A percentile compares a stretch with the other conserved stretches of the same genome.
These are phyloP conservation scores for Naganishia friedmannii DNA, from an alignment of 768 basidiomycete species.

Conservation along the genomic window DNA sequence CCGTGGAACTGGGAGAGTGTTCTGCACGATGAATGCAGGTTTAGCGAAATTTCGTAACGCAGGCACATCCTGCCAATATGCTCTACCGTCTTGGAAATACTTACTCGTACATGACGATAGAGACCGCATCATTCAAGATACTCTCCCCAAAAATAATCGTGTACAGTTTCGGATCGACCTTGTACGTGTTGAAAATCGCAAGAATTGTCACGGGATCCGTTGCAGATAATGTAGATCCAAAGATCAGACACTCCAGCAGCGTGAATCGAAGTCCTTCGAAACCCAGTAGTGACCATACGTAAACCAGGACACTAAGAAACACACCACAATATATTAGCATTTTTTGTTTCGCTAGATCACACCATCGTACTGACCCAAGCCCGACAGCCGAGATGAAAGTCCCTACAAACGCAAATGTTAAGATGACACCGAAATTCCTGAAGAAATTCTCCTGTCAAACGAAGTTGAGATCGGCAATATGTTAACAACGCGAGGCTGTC, in stretches of 20 bases:
- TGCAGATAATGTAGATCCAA: constrained; percentile 93
- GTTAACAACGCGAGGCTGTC: neutral
- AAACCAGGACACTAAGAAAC: constrained; percentile 72
- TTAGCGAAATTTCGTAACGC: neutral
- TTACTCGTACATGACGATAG: constrained; percentile 99
- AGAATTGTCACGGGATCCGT: constrained; percentile 98
- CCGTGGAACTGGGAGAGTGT: constrained; percentile 90
- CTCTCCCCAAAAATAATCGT: constrained; percentile 96
- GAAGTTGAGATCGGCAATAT: neutral
- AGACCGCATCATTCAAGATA: constrained; percentile 95
- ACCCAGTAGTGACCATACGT: constrained; percentile 88
- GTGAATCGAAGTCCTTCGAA: constrained; percentile 82
- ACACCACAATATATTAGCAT: neutral
- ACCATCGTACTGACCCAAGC: constrained; percentile 69
- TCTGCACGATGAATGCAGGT: constrained; percentile 54
- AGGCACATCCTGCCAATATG: no score
- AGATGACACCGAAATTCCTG: constrained; percentile 93
- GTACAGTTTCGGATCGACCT: constrained; percentile 97
- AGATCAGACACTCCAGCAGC: constrained; percentile 87
- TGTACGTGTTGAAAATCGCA: constrained; percentile 96
- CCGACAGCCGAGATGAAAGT: constrained; percentile 96
- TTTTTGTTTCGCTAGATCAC: neutral
- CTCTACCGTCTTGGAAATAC: constrained; percentile 51
- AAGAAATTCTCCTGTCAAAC: constrained; percentile 86
- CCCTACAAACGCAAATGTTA: constrained; percentile 78